Evolutionary conservation across 257 asterid species (phyloP), one percentile per base, ranked within the genome.

Genomic region (Petunia secreta): DNA sequence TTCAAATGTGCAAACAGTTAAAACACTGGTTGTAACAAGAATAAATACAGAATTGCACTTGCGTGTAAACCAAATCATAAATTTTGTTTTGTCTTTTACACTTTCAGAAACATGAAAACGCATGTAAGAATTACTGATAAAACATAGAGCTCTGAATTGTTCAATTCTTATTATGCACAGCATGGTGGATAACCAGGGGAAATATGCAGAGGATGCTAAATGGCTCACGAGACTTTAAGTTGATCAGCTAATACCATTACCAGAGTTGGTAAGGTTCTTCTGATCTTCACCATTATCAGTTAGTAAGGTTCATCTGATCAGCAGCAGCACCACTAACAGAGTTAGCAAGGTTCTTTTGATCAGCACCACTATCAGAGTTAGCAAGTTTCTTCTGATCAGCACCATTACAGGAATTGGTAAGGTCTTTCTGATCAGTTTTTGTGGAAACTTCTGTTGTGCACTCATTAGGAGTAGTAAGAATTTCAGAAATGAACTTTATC

Each of bases 401-500:
- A 34, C 43, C 60, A 71, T 48, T 48, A 34, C 48, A 59, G 48
- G 77, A 25, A 44, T 39, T 39, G 5, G n/a, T 71, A 48, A 48
- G 44, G 5, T 71, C 83, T 79, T 83, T 79, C 75, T 84, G 83
- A 57, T 77, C 84, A 85, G 86, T 91, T 48, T 84, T 85, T 43
- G 75, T 36, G 43, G 71, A 80, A 75, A 74, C 85, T 79, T 86
- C 87, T 57, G 59, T 43, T 6, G 63, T 79, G 86, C 75, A 80
- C 58, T 85, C 93, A 48, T 87, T 90, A 0, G 93, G 87, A 57
- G 88, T 52, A 0, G 88, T 83, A 44, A 90, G 95, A 76, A 93
- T 88, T 83, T 93, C 97, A 5, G 94, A 84, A 43, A 93, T 85
- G 84, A 94, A 88, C 87, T 91, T 94, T 68, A 94, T 92, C 81